Percentiles rank a stretch among this genome's conserved stretches.
Evolutionary conservation across 2,329 filamentous ascomycete species (phyloP).

Genomic region (Thermothelomyces thermophilus): DNA sequence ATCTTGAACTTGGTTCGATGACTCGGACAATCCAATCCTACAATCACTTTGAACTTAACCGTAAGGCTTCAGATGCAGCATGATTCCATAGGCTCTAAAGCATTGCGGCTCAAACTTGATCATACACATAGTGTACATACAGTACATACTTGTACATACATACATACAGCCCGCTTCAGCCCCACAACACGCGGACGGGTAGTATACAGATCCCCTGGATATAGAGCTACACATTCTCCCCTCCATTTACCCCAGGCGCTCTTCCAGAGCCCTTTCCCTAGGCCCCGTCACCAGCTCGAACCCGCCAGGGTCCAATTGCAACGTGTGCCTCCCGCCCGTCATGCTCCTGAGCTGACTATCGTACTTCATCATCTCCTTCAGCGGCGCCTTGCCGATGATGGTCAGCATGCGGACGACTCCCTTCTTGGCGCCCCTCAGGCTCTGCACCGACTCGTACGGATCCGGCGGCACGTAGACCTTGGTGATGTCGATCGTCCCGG

Average conservation of each 20-base stretch:
- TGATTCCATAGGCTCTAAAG: no score
- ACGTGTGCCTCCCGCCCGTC: conserved; percentile 69
- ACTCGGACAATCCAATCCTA: no score
- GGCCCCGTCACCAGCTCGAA: conserved; percentile 50
- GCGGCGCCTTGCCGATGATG: conserved; percentile 79
- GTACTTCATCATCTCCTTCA: conserved; percentile 97
- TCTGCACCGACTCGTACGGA: conserved; percentile 62
- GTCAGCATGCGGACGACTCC: conserved; percentile 46
- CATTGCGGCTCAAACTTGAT: no score
- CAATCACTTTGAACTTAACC: no score
- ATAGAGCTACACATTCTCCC: background rate
- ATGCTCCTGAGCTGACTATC: conserved; percentile 80
- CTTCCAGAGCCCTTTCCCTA: conserved; percentile 41
- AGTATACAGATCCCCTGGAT: background rate
- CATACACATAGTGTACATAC: no score
- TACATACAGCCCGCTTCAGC: no score
- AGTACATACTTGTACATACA: no score
- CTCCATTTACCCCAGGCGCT: background rate
- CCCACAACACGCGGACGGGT: no score
- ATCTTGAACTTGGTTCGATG: no score
- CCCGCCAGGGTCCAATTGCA: conserved; percentile 53
- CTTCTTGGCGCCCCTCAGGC: conserved; percentile 43
- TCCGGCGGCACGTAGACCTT: conserved; percentile 85
- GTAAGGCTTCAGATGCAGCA: no score
- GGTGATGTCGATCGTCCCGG: conserved; percentile 54